Evolutionary conservation across 2,329 filamentous ascomycete species (phyloP).

Genomic region (Neonectria ditissima): DNA sequence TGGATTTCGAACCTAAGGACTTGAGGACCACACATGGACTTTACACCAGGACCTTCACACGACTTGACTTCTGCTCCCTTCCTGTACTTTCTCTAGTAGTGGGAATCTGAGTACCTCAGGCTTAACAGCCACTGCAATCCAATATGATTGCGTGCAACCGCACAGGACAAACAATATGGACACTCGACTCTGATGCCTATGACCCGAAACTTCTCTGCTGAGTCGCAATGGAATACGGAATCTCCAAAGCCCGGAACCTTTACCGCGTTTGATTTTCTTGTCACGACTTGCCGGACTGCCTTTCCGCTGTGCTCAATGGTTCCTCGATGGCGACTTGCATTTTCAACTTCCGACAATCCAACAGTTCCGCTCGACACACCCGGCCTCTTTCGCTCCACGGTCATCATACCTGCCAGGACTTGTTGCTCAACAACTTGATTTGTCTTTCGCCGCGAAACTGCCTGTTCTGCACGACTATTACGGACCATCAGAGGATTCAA

Average conservation of each 20-base stretch:
- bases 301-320: neutral
- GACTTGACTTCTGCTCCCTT: conserved; percentile 23
- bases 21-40: conserved; percentile 12
- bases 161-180: conserved; percentile 35
- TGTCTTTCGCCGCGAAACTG: neutral
- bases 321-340: neutral
- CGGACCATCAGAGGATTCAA: conserved; percentile 26
- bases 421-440: conserved; percentile 2
- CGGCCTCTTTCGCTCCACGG: neutral
- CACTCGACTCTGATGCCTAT: conserved; percentile 17
- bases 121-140: conserved; percentile 45
- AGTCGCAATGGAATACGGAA: conserved; percentile 31
- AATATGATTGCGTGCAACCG: conserved; percentile 51
- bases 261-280: conserved; percentile 28
- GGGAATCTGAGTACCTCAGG: conserved; percentile 32
- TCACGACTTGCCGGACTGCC: neutral
- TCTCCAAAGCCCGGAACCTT: conserved; percentile 8
- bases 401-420: neutral
- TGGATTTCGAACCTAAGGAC: conserved; percentile 38
- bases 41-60: conserved; percentile 19
- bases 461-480: neutral
- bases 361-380: neutral
- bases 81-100: conserved; percentile 25
- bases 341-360: neutral
- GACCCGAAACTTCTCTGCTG: conserved; percentile 18